Conservation (phyloP, 768 basidiomycete species). For the Suillus occidentalis region DNA sequence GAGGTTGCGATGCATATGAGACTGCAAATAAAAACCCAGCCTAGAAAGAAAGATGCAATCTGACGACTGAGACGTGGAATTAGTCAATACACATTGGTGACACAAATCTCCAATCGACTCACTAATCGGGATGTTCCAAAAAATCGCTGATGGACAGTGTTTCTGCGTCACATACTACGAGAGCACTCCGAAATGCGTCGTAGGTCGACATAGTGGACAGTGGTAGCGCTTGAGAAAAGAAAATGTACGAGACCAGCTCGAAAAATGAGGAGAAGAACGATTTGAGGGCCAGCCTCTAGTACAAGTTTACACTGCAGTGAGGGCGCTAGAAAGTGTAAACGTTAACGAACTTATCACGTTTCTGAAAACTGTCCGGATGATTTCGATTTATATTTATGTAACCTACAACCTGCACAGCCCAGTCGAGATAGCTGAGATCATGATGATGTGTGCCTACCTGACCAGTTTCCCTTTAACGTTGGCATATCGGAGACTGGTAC, state of each 20-base stretch:
- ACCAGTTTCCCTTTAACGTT: neutral
- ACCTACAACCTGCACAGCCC: neutral
- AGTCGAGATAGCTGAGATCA: neutral
- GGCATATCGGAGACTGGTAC: neutral
- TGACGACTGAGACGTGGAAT: conserved; percentile 28
- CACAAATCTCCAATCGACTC: conserved; percentile 17
- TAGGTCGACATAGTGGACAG: conserved; percentile 6
- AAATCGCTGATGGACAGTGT: conserved; percentile 22
- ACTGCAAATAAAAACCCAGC: conserved; percentile 40
- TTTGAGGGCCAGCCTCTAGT: conserved; percentile 14
- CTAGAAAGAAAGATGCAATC: conserved; percentile 40
- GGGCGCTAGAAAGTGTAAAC: neutral
- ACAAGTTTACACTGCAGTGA: neutral
- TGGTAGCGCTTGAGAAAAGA: neutral
- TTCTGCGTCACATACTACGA: conserved; percentile 6
- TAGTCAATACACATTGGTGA: neutral
- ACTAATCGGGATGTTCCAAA: conserved; percentile 36
- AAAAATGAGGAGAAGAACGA: conserved; percentile 1
- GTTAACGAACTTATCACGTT: neutral
- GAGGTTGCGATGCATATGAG: conserved; percentile 27
- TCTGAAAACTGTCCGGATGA: neutral
- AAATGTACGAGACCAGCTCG: conserved; percentile 27
- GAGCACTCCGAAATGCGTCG: neutral
- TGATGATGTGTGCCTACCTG: neutral
- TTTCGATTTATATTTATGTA: neutral